Evolutionary conservation across 352 stramenopile species (phyloP).

Genomic region (Globisporangium orthogonon): DNA sequence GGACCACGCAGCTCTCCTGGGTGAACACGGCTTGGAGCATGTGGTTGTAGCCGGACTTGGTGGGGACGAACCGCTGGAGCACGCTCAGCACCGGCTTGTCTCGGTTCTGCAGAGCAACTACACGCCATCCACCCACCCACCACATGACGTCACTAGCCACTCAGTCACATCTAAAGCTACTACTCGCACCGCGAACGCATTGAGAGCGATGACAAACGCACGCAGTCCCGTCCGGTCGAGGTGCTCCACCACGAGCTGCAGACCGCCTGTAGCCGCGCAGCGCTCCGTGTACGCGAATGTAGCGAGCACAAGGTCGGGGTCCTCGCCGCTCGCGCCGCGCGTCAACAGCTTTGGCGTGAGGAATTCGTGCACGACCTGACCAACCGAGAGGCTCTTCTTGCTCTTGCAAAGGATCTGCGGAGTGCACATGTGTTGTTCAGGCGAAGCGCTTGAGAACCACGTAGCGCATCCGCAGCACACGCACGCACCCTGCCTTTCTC

Average conservation of each 20-base stretch:
- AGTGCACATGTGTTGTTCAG: background rate
- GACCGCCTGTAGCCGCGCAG: constrained; percentile 24
- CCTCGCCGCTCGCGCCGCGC: constrained; percentile 13
- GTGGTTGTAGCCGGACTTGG: constrained; percentile 69
- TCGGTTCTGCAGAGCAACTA: constrained; percentile 24
- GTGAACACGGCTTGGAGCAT: constrained; percentile 58
- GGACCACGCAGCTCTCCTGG: constrained; percentile 40
- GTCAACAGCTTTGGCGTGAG: constrained; percentile 18
- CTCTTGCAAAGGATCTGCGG: constrained; percentile 54
- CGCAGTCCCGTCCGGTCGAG: constrained; percentile 34
- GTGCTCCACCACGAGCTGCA: constrained; percentile 50
- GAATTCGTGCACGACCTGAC: constrained; percentile 48
- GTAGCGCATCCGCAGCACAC: background rate
- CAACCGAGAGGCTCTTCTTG: constrained; percentile 44
- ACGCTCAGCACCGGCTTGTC: constrained; percentile 53
- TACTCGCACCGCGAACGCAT: background rate
- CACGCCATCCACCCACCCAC: too few species aligned
- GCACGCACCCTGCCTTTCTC: constrained; percentile 46
- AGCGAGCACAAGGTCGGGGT: constrained; percentile 35
- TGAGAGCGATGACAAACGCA: constrained; percentile 10
- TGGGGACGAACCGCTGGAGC: constrained; percentile 61
- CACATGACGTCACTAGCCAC: background rate
- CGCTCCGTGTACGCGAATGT: constrained; percentile 49
- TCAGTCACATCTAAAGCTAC: constrained; percentile 10
- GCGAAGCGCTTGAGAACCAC: background rate